Evolutionary conservation across 352 stramenopile species (phyloP), one percentile per base, ranked within the genome.

Genomic region (Pythium brachiatum): DNA sequence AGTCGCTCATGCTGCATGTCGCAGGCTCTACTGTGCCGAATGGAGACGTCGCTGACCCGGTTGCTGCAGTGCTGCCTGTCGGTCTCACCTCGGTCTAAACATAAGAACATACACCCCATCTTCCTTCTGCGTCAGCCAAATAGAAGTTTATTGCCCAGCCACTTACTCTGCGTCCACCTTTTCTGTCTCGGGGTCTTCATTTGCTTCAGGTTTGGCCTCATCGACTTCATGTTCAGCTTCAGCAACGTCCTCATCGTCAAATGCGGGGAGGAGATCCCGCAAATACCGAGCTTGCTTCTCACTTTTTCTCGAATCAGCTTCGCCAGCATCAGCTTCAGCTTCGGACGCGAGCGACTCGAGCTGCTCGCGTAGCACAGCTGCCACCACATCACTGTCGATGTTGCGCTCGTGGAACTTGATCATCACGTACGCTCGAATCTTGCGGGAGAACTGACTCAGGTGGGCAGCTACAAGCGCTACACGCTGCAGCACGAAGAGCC

Each of bases 401-500:
- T 70, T 89, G 27, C 76, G 81, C 57, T 90, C 83, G 47, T 92
- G 74, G 55, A 89, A 89, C 57, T 92, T 89, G 47, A 92, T 72
- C 64, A 87, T 78, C 15, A 88, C 68, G 47, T 92, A 91, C 7
- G 81, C 83, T 25, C 73, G 75, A 15, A 86, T 55, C 62, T 89
- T 90, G 34, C 70, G 73, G 0, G 81, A 88, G 64, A 88, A 86
- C 27, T 65, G 62, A 27, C 81, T 84, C 53, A 92, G 43, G 46
- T 95, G 81, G 2, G 76, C 81, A 15, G 88, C 36, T 18, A 92
- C 66, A 20, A 93, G 80, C 21, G 76, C 69, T 23, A 89, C 68
- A 3, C 83, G 81, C 60, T 95, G 82, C 13, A 95, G 72, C 8
- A 88, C 79, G 56, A 90, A 95, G 23, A 95, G 56, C n/a, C 86